Evolutionary conservation across 75 land plant genomes (phyloP).

Genomic region (Pseudotsuga menziesii): DNA sequence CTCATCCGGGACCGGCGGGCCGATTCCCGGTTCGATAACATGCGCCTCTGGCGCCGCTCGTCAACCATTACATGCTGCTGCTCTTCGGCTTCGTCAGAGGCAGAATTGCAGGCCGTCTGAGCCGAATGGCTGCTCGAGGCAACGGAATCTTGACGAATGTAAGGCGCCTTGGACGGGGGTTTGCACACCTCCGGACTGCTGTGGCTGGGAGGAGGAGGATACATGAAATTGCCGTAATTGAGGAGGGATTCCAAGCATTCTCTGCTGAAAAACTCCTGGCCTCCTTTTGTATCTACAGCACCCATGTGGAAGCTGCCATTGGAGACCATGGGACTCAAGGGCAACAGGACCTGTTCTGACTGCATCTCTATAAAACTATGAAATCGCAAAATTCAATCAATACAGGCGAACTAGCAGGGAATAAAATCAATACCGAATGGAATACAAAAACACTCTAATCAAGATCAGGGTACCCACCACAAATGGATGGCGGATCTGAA

Average conservation of each 20-base stretch:
- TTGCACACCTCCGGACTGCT: neutral
- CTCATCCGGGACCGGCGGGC: slow-evolving; percentile 75
- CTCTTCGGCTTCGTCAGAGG: slow-evolving; percentile 73
- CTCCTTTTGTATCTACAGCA: neutral
- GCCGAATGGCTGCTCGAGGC: neutral
- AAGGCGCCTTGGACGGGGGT: neutral
- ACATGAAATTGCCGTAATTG: neutral
- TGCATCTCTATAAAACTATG: neutral
- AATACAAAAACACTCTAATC: neutral
- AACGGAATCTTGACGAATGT: neutral
- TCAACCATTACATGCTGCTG: slow-evolving; percentile 14
- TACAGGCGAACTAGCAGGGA: neutral
- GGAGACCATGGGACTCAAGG: neutral
- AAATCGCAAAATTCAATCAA: neutral
- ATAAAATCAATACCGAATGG: neutral
- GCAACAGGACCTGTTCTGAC: slow-evolving; percentile 1
- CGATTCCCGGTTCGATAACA: slow-evolving; percentile 87
- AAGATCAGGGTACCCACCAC: neutral
- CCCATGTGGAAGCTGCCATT: neutral
- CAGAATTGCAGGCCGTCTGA: slow-evolving; percentile 26
- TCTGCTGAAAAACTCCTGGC: neutral
- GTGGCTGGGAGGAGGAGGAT: neutral
- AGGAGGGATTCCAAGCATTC: neutral
- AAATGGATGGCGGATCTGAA: slow-evolving; percentile 6
- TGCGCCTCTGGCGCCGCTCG: slow-evolving; percentile 63